Percentiles rank a stretch among this genome's conserved stretches.
Evolutionary conservation across 1,284 basidiomycete genomes (phyloP).

Genomic region (Cerrena zonata): DNA sequence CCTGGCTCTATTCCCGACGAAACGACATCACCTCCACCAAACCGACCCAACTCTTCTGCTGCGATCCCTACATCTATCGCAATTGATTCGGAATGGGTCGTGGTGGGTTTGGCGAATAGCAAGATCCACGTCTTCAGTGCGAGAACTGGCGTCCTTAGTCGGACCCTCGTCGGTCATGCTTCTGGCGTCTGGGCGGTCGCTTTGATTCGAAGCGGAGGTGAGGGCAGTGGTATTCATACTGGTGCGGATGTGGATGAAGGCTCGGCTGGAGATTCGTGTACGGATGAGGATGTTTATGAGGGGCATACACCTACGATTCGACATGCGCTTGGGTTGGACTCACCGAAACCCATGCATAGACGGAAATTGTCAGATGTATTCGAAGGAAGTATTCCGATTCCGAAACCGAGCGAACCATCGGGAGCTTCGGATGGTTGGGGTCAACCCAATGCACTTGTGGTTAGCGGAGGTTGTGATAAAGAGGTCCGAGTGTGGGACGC

Average conservation of each 20-base stretch:
- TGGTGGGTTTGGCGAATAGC: conserved; percentile 85
- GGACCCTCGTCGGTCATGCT: conserved; percentile 81
- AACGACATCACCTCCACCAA: conserved; percentile 11
- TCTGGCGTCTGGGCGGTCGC: conserved; percentile 90
- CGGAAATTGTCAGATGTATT: neutral
- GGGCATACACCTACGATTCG: conserved; percentile 24
- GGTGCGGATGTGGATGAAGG: neutral
- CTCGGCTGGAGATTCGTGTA: neutral
- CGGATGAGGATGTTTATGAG: neutral
- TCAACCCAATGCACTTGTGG: conserved; percentile 63
- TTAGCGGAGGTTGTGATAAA: conserved; percentile 92
- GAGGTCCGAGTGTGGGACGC: conserved; percentile 89
- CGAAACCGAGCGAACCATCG: conserved; percentile 55
- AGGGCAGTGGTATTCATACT: neutral
- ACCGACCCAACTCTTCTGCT: conserved; percentile 9
- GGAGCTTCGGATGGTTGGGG: conserved; percentile 66
- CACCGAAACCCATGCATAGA: conserved; percentile 4
- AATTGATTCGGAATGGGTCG: conserved; percentile 80
- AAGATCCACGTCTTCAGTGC: conserved; percentile 87
- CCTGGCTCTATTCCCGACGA: conserved; percentile 15
- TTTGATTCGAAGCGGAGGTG: conserved; percentile 45
- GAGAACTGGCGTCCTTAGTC: conserved; percentile 69
- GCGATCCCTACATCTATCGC: conserved; percentile 72
- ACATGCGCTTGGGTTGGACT: conserved; percentile 31
- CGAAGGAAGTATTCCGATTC: neutral